phyloP scores from a whole-genome alignment of 176 grass and related monocot genomes.

The Carex myosuroides region DNA sequence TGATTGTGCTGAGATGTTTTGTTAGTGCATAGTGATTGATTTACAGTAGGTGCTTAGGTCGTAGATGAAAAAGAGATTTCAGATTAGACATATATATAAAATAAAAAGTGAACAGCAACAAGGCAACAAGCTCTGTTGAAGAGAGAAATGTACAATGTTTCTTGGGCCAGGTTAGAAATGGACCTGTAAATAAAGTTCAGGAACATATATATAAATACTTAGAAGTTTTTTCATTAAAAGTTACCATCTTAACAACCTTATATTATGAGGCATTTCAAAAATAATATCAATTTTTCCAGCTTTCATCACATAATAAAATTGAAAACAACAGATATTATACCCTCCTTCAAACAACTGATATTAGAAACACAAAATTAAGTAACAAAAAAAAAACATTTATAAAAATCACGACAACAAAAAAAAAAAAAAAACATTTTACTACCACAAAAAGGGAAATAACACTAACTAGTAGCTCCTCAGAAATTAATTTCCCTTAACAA shows the following conservation, averaged over 20 bases:
- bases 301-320: slow-evolving; percentile 2
- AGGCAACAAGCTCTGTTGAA: neutral
- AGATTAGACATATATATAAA: neutral
- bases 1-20: neutral
- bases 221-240: neutral
- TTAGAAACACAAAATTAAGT: slow-evolving; percentile 3
- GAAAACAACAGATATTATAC: neutral
- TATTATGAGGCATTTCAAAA: neutral
- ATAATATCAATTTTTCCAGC: slow-evolving; percentile 5
- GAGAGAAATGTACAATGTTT: neutral
- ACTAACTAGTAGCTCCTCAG: slow-evolving; percentile 11
- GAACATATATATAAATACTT: neutral
- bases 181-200: neutral
- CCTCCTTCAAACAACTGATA: neutral
- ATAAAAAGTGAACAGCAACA: neutral
- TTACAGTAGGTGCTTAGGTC: neutral
- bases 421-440: neutral
- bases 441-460: slow-evolving; percentile 6
- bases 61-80: neutral
- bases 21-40: neutral
- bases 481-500: slow-evolving; percentile 13
- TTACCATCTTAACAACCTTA: neutral
- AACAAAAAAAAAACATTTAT: slow-evolving; percentile 20
- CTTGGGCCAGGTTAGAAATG: neutral
- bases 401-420: neutral